phyloP scores from a whole-genome alignment of 441 rosid genomes.

The Isatis lusitanica region DNA sequence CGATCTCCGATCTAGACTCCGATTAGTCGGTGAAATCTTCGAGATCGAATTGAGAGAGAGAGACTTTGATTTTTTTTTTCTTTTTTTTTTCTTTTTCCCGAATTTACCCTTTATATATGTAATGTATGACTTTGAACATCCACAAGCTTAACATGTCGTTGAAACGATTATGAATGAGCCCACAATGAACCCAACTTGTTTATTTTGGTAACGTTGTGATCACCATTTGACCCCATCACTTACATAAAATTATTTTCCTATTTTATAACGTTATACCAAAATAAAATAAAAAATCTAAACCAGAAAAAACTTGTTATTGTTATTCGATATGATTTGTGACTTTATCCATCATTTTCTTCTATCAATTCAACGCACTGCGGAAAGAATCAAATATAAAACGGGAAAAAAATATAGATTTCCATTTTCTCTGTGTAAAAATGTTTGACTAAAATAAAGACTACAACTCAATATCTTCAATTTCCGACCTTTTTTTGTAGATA shows the following conservation, averaged over 20 bases:
- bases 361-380: constrained; percentile 8
- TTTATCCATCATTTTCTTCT: constrained; percentile 24
- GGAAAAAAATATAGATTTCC: neutral
- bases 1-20: constrained; percentile 16
- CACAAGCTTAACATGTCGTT: neutral
- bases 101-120: constrained; percentile 26
- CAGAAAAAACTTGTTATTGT: neutral
- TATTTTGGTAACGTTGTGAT: neutral
- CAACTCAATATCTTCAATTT: neutral
- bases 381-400: neutral
- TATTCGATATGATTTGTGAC: neutral
- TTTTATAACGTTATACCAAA: neutral
- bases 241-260: neutral
- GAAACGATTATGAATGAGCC: constrained; percentile 15
- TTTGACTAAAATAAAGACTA: constrained; percentile 11
- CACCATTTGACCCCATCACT: neutral
- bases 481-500: neutral
- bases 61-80: neutral
- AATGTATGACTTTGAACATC: neutral
- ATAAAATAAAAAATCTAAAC: too few relatives aligned
- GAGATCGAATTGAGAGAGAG: constrained; percentile 19
- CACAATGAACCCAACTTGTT: constrained; percentile 12
- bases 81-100: neutral
- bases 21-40: constrained; percentile 35
- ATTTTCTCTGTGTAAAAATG: neutral